Conservation (phyloP, 345 rosid species). For the Raphanus raphanistrum region DNA sequence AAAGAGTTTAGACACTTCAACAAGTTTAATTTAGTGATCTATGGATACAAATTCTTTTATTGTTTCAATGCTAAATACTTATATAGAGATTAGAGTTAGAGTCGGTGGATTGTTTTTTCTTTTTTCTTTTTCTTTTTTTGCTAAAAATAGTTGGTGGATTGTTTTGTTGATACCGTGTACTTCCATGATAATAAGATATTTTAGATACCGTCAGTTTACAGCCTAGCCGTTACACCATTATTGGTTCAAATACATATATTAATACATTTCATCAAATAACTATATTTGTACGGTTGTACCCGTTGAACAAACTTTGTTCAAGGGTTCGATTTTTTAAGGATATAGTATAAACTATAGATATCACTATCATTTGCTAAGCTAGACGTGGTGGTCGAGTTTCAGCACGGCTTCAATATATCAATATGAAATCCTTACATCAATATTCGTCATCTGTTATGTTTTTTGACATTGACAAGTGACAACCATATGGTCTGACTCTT, state of each 20-base stretch:
- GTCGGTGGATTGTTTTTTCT: not conserved
- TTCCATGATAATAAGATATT: not conserved
- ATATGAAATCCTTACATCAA: not conserved
- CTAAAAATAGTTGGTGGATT: not conserved
- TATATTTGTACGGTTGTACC: not conserved
- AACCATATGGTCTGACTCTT: not conserved
- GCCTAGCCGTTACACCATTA: not conserved
- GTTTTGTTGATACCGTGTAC: not conserved
- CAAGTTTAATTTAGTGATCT: not conserved
- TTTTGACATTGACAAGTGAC: not conserved
- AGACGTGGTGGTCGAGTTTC: conserved; percentile 17
- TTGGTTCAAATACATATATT: not conserved
- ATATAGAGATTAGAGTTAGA: too few relatives aligned
- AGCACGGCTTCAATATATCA: not conserved
- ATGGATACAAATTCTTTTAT: not conserved
- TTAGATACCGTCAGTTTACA: not conserved
- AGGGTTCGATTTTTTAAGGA: not conserved
- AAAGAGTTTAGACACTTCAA: not conserved
- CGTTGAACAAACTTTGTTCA: not conserved
- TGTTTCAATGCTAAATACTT: not conserved
- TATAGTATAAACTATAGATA: not conserved
- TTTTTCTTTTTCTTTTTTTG: too few relatives aligned
- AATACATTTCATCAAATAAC: not conserved
- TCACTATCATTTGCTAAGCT: not conserved
- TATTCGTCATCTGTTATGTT: not conserved